Evolutionary conservation across 345 rosid genomes (phyloP).

Genomic region (Odontarrhena argentea): DNA sequence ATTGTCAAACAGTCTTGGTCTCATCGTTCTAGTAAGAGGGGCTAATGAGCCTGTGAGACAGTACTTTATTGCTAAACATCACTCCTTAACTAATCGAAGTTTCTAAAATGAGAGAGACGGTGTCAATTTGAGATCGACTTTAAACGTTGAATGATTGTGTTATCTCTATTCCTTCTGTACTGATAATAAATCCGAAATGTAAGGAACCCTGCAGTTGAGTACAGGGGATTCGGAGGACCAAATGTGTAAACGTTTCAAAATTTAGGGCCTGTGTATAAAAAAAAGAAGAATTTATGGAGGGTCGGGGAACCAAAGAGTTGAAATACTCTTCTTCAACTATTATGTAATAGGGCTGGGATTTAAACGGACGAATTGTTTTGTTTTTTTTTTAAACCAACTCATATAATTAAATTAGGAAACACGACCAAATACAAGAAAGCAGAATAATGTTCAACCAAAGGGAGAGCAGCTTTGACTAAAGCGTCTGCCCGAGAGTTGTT

Average conservation of each 20-base stretch:
- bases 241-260: not conserved
- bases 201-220: not conserved
- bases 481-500: too few relatives aligned
- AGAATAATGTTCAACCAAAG: too few relatives aligned
- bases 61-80: not conserved
- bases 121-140: not conserved
- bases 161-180: too few relatives aligned
- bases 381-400: too few relatives aligned
- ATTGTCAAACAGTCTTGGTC: slow-evolving; percentile 22
- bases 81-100: not conserved
- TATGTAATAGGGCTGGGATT: too few relatives aligned
- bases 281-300: not conserved
- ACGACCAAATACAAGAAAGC: too few relatives aligned
- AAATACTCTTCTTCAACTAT: not conserved
- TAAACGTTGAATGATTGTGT: too few relatives aligned
- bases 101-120: not conserved
- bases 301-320: not conserved
- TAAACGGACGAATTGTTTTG: too few relatives aligned
- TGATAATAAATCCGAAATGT: not conserved
- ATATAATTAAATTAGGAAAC: too few relatives aligned
- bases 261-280: not conserved
- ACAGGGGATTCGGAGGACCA: not conserved
- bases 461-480: too few relatives aligned
- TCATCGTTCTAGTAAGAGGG: slow-evolving; percentile 16
- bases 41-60: slow-evolving; percentile 6